phyloP scores from a whole-genome alignment of 179 eudicot genomes.

The Pouteria campechiana region DNA sequence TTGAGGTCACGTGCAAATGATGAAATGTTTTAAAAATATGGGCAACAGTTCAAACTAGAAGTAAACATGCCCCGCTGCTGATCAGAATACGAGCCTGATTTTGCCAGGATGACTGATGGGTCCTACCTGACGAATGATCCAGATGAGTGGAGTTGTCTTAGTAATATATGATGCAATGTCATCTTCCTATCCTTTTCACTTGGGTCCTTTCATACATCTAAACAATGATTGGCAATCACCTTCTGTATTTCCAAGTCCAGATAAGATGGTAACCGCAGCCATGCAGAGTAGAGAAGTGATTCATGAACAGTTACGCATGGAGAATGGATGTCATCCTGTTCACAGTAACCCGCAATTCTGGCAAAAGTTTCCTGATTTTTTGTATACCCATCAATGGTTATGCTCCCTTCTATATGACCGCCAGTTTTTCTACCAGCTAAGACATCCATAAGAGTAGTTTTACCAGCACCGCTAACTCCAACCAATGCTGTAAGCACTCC shows the following conservation, averaged over 20 bases:
- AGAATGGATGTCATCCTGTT: constrained; percentile 79
- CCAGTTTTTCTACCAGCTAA: constrained; percentile 92
- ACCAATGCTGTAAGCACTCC: constrained; percentile 89
- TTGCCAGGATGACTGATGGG: too few species aligned
- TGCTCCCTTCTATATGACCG: constrained; percentile 62
- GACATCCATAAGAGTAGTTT: constrained; percentile 97
- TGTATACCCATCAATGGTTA: constrained; percentile 72
- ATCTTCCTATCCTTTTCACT: too few species aligned
- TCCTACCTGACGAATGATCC: too few species aligned
- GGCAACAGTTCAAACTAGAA: not conserved
- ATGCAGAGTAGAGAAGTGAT: constrained; percentile 76
- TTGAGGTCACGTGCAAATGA: too few species aligned
- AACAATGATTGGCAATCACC: constrained; percentile 19
- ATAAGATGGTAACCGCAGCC: constrained; percentile 66
- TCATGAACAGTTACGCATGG: constrained; percentile 81
- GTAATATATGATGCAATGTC: too few species aligned
- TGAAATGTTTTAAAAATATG: not conserved
- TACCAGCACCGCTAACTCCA: constrained; percentile 95
- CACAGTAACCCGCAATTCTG: constrained; percentile 84
- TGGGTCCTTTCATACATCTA: not conserved
- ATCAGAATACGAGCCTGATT: too few species aligned
- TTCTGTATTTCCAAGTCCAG: constrained; percentile 38
- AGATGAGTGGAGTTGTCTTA: too few species aligned
- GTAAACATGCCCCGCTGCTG: too few species aligned
- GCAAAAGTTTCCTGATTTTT: constrained; percentile 90